These are phyloP conservation scores for Mucor sp. DNA, from an alignment of 371 early-diverging fungal species.

Conservation along the genomic window DNA sequence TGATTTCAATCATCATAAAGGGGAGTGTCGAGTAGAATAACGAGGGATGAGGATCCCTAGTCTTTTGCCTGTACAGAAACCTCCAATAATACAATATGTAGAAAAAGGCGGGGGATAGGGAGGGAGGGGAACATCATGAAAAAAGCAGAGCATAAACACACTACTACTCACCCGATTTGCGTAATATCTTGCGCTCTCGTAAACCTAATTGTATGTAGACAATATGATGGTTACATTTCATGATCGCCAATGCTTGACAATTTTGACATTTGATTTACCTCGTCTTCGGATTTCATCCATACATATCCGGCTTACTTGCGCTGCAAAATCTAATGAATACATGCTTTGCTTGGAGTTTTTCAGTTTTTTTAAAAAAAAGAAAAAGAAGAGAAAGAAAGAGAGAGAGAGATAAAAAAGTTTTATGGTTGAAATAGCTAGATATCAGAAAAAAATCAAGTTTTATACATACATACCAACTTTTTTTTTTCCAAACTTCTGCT, in stretches of 20 bases:
- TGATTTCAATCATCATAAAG: background rate
- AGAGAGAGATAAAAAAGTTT: background rate
- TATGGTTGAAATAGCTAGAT: background rate
- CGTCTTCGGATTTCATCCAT: constrained; percentile 45
- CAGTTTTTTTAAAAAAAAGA: background rate
- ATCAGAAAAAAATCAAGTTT: constrained; percentile 1
- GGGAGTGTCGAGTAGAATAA: background rate
- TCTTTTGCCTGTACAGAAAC: background rate
- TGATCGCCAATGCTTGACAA: background rate
- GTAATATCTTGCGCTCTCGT: constrained; percentile 46
- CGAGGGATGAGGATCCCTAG: background rate
- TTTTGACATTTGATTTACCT: constrained; percentile 24
- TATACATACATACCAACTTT: background rate
- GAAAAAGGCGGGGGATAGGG: background rate
- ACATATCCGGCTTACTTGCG: constrained; percentile 43
- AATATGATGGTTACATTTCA: background rate
- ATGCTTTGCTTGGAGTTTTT: background rate
- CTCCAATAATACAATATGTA: background rate
- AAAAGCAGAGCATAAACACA: background rate
- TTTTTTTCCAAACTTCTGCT: background rate
- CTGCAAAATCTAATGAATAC: constrained; percentile 44
- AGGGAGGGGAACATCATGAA: background rate
- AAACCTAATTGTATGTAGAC: constrained; percentile 29
- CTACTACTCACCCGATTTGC: constrained; percentile 41
- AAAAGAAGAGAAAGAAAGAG: background rate